Conservation (phyloP, 495 filamentous ascomycete genomes). For the Tuber borchii region DNA sequence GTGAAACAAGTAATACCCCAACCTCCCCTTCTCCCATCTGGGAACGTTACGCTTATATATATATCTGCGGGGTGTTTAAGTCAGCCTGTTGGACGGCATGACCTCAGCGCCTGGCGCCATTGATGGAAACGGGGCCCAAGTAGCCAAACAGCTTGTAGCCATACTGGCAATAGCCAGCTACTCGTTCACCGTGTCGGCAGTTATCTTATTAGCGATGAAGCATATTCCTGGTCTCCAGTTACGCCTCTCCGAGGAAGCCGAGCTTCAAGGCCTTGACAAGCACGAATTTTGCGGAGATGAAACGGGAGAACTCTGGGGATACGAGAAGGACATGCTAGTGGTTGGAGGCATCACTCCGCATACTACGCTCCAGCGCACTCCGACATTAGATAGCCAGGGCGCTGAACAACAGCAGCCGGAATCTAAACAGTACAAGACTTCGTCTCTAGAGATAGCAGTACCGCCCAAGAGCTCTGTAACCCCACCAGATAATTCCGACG, state of each 20-base stretch:
- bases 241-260: constrained; percentile 52
- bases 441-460: background rate
- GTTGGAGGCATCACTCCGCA: background rate
- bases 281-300: constrained; percentile 58
- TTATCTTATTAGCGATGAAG: constrained; percentile 53
- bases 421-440: background rate
- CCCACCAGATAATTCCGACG: background rate
- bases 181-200: constrained; percentile 52
- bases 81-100: constrained; percentile 46
- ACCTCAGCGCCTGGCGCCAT: constrained; percentile 50
- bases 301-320: constrained; percentile 23
- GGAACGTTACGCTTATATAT: constrained; percentile 10
- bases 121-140: constrained; percentile 55
- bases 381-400: background rate
- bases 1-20: background rate
- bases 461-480: background rate
- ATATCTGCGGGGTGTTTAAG: background rate
- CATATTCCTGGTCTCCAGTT: constrained; percentile 56
- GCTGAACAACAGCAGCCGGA: background rate
- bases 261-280: constrained; percentile 53
- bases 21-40: background rate
- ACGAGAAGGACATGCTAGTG: background rate
- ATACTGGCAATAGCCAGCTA: constrained; percentile 54
- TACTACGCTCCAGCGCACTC: background rate
- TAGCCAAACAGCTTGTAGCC: constrained; percentile 56